Evolutionary conservation across 73 alveolate genomes (phyloP).

Genomic region (Urostyla sp.): DNA sequence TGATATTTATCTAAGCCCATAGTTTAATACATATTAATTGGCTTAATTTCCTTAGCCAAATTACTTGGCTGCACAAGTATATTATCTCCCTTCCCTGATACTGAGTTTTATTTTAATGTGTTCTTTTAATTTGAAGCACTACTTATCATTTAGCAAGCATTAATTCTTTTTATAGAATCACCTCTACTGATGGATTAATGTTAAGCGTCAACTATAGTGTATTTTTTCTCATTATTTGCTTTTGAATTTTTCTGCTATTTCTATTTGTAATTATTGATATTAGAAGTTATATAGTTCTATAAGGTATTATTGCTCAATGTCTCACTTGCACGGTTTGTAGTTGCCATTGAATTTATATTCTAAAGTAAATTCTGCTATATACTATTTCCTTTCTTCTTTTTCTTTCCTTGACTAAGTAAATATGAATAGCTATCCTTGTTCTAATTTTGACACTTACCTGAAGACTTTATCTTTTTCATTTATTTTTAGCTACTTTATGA

Average conservation of each 20-base stretch:
- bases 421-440: no score
- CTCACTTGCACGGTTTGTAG: background rate
- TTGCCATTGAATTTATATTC: background rate
- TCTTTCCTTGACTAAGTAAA: background rate
- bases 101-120: background rate
- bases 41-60: background rate
- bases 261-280: conserved; percentile 7
- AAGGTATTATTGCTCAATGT: conserved; percentile 13
- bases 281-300: conserved; percentile 34
- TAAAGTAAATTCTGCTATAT: background rate
- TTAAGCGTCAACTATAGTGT: background rate
- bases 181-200: conserved; percentile 44
- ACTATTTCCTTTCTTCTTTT: background rate
- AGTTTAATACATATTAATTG: conserved; percentile 35
- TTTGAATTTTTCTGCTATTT: background rate
- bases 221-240: background rate
- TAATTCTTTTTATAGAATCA: conserved; percentile 34
- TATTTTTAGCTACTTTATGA: no score
- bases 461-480: no score
- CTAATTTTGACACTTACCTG: no score
- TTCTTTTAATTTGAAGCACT: background rate
- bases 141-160: conserved; percentile 12
- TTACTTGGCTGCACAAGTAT: background rate
- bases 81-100: background rate
- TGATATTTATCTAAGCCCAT: background rate